Evolutionary conservation across 345 rosid genomes (phyloP), one percentile per base, ranked within the genome.

Genomic region (Camelina sativa): DNA sequence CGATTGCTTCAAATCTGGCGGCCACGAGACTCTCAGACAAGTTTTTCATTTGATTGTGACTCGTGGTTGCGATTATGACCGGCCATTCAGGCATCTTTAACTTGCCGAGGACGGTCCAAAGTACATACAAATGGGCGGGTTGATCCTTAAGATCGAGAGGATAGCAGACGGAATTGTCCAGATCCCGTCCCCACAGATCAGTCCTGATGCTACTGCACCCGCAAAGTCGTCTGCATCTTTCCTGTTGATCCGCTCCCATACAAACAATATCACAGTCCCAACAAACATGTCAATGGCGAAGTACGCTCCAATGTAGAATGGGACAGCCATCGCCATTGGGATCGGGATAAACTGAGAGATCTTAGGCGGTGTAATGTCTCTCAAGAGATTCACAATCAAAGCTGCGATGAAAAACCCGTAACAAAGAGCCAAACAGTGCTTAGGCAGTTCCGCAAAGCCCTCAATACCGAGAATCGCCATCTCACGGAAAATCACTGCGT

Each of bases 61-160:
- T 43, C 6, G 13, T 38, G 28, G 28, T 62, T 12, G 62, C 19
- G 15, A 22, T 15, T 12, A 6, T 15, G 38, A 44, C 59, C 56
- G 28, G 28, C 28, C 30, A 32, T 34, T 44, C 35, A 16, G 22
- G 62, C 76, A 62, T 41, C 35, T 65, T 86, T 84, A 91, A 10
- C 76, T 44, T 53, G 82, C 61, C 7, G 63, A 15, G 9, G 96
- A 56, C 7, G 96, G 97, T 30, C 98, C 91, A 25, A 91, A 93
- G 82, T 88, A 85, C 98, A 93, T 93, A 81, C 97, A 93, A 47
- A 91, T 89, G 28, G 98, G 98, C 0, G 97, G 98, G 62, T 88
- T 84, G 75, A 93, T 79, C 86, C 85, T 91, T 47, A 93, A 83
- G 74, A 93, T 88, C 4, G 98, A 88, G 30, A 93, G 92, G n/a